Evolutionary conservation across 441 rosid species (phyloP).

Genomic region (Geranium incanum): DNA sequence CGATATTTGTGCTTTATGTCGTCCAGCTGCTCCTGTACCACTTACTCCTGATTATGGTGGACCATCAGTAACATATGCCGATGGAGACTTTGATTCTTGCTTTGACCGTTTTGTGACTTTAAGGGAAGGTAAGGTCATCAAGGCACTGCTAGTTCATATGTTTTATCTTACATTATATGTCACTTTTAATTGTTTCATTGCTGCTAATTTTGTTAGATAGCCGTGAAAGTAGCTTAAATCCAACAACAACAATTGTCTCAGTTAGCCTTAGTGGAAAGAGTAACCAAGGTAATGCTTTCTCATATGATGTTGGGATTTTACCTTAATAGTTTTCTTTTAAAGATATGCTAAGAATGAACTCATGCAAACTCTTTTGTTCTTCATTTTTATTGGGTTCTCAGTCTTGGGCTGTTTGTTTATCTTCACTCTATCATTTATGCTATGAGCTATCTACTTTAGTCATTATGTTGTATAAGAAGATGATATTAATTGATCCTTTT

Average conservation of each 20-base stretch:
- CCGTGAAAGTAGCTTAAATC: conserved; percentile 44
- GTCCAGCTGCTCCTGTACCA: conserved; percentile 50
- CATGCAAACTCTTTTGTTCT: neutral
- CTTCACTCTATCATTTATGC: neutral
- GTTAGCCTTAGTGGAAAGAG: conserved; percentile 35
- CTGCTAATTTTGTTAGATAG: conserved; percentile 41
- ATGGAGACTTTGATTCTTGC: conserved; percentile 67
- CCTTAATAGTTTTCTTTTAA: neutral
- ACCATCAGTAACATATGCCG: conserved; percentile 62
- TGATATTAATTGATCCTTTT: conserved; percentile 3
- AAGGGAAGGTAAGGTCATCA: conserved; percentile 58
- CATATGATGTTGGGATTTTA: neutral
- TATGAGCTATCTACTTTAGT: neutral
- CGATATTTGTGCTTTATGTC: conserved; percentile 8
- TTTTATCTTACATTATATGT: neutral
- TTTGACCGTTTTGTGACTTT: conserved; percentile 60
- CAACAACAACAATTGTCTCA: conserved; percentile 53
- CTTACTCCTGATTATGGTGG: conserved; percentile 73
- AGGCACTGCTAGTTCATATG: neutral
- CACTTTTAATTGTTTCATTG: neutral
- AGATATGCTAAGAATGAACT: neutral
- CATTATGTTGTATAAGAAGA: neutral
- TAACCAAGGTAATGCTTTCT: conserved; percentile 43
- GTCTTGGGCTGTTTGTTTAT: no score
- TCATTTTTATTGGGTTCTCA: no score